A percentile compares a stretch with the other conserved stretches of the same genome.
These are phyloP conservation scores for Hemisphaericaspora xylofermentans DNA, from an alignment of 1,139 yeast genomes.

Conservation along the genomic window DNA sequence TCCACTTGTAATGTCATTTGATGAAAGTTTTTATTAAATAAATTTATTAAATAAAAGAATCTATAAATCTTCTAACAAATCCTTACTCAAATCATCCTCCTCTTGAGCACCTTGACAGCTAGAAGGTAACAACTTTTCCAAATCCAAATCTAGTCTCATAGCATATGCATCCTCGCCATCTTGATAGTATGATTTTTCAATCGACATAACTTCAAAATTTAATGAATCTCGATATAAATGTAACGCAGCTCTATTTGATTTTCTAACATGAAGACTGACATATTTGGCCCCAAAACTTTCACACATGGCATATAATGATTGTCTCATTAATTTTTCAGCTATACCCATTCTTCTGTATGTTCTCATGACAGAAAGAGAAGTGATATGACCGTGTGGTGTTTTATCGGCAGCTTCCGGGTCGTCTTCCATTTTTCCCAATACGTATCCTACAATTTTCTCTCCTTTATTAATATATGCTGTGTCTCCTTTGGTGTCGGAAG, in stretches of 20 bases:
- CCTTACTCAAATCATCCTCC: slow-evolving; percentile 52
- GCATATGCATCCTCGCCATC: slow-evolving; percentile 99
- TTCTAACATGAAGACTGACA: slow-evolving; percentile 91
- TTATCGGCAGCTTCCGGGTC: slow-evolving; percentile 74
- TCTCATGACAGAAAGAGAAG: slow-evolving; percentile 92
- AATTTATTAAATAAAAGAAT: background rate
- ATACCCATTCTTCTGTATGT: slow-evolving; percentile 93
- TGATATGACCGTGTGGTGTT: slow-evolving; percentile 90
- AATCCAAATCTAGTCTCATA: slow-evolving; percentile 68
- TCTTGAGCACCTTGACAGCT: slow-evolving; percentile 19
- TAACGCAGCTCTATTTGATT: slow-evolving; percentile 90
- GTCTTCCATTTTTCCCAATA: slow-evolving; percentile 94
- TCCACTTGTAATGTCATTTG: background rate
- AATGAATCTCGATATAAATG: slow-evolving; percentile 88
- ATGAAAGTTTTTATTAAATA: background rate
- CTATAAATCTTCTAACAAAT: slow-evolving; percentile 29
- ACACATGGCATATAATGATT: slow-evolving; percentile 71
- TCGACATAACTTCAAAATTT: slow-evolving; percentile 73
- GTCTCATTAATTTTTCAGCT: slow-evolving; percentile 92
- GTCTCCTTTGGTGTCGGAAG: slow-evolving; percentile 47
- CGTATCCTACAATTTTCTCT: slow-evolving; percentile 91
- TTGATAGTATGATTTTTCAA: slow-evolving; percentile 87
- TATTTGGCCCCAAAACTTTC: slow-evolving; percentile 82
- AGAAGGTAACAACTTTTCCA: slow-evolving; percentile 62
- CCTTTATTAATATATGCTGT: slow-evolving; percentile 59